Conservation (phyloP, 768 basidiomycete genomes). For the Lactarius evosmus region DNA sequence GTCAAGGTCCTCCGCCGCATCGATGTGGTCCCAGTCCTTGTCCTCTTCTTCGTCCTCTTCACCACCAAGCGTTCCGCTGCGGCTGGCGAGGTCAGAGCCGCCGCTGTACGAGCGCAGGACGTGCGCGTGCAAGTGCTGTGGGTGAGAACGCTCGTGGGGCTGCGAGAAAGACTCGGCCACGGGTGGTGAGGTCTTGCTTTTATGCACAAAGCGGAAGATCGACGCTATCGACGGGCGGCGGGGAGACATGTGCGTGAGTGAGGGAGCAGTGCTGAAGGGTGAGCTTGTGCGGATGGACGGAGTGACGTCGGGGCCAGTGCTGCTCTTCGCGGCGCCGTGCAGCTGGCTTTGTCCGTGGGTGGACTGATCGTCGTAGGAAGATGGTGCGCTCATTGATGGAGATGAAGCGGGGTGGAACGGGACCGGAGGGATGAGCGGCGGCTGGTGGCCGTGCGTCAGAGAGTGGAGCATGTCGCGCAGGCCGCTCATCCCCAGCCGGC, state of each 20-base stretch:
- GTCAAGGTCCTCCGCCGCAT: slow-evolving; percentile 62
- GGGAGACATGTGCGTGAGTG: slow-evolving; percentile 54
- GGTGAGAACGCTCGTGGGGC: slow-evolving; percentile 8
- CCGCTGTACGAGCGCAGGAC: slow-evolving; percentile 23
- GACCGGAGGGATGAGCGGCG: slow-evolving; percentile 31
- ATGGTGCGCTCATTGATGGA: slow-evolving; percentile 58
- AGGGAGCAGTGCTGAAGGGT: slow-evolving; percentile 42
- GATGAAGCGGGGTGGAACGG: slow-evolving; percentile 39
- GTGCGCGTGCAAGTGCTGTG: background rate
- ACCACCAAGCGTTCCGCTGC: slow-evolving; percentile 38
- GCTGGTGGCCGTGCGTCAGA: slow-evolving; percentile 51
- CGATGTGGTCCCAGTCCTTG: slow-evolving; percentile 82
- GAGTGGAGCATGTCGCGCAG: slow-evolving; percentile 70
- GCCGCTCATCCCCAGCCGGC: slow-evolving; percentile 63
- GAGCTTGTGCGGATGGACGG: slow-evolving; percentile 42
- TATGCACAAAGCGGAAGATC: slow-evolving; percentile 71
- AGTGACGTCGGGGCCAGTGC: slow-evolving; percentile 51
- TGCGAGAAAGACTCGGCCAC: background rate
- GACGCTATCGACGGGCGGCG: slow-evolving; percentile 79
- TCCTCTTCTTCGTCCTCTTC: slow-evolving; percentile 79
- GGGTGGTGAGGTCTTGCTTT: slow-evolving; percentile 38
- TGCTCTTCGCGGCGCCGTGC: slow-evolving; percentile 50
- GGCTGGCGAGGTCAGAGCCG: slow-evolving; percentile 30
- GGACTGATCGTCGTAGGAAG: slow-evolving; percentile 39
- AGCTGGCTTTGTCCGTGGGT: slow-evolving; percentile 12